Percentiles rank a stretch among this genome's conserved stretches.
phyloP scores from a whole-genome alignment of 495 filamentous ascomycete species.

The Trichoderma asperelloides region DNA sequence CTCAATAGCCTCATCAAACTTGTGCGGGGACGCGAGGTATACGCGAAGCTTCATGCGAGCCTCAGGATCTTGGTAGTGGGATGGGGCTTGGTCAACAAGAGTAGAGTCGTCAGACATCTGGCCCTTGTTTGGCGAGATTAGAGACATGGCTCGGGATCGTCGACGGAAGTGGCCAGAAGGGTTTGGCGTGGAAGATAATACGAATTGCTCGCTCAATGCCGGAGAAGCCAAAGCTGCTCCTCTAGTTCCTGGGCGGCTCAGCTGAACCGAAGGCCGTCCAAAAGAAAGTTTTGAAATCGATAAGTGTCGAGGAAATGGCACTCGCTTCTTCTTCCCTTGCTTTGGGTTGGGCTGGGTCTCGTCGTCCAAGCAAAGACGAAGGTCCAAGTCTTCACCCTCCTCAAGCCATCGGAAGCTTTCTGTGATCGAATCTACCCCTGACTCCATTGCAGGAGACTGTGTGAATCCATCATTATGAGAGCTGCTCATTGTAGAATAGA shows the following conservation, averaged over 20 bases:
- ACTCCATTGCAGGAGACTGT: conserved; percentile 22
- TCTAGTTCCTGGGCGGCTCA: conserved; percentile 33
- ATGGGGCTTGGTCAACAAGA: conserved; percentile 57
- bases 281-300: conserved; percentile 48
- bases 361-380: conserved; percentile 51
- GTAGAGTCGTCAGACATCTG: conserved; percentile 34
- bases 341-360: conserved; percentile 30
- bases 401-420: conserved; percentile 76
- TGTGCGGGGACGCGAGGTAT: conserved; percentile 85
- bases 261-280: conserved; percentile 37
- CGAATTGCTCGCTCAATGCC: neutral
- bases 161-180: conserved; percentile 27
- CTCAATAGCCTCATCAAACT: conserved; percentile 90
- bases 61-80: conserved; percentile 86
- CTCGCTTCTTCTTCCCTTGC: conserved; percentile 24
- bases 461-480: conserved; percentile 18
- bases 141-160: conserved; percentile 40
- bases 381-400: conserved; percentile 64
- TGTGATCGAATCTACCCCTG: conserved; percentile 17
- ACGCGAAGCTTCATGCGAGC: conserved; percentile 77
- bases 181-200: neutral
- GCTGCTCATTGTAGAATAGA: neutral
- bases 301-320: conserved; percentile 43
- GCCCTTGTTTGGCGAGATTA: conserved; percentile 37
- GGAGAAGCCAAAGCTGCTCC: conserved; percentile 26